Conservation (phyloP, 2,329 filamentous ascomycete species). For the Cryphonectria japonica region DNA sequence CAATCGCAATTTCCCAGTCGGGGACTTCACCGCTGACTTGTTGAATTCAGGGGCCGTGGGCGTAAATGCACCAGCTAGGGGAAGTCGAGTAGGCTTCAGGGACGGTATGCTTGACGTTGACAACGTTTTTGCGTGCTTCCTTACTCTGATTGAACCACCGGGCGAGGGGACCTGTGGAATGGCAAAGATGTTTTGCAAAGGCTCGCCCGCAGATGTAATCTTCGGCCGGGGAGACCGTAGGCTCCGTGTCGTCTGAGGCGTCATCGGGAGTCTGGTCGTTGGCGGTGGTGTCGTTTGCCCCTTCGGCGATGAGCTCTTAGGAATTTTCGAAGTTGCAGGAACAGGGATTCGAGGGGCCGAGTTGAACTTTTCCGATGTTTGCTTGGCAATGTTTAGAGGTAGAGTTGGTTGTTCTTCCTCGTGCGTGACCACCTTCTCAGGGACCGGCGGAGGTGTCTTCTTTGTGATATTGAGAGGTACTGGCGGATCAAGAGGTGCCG, state of each 20-base stretch:
- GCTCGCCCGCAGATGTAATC: constrained; percentile 43
- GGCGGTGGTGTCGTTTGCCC: constrained; percentile 15
- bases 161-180: constrained; percentile 25
- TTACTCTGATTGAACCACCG: constrained; percentile 28
- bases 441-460: constrained; percentile 22
- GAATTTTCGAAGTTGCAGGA: constrained; percentile 53
- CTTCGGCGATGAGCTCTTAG: constrained; percentile 48
- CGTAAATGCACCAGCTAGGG: constrained; percentile 34
- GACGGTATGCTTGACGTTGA: constrained; percentile 60
- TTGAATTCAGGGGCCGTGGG: constrained; percentile 29
- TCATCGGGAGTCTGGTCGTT: constrained; percentile 53
- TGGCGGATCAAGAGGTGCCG: neutral
- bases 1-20: constrained; percentile 61
- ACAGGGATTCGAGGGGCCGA: constrained; percentile 51
- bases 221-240: constrained; percentile 53
- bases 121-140: constrained; percentile 52
- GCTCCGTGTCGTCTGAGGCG: constrained; percentile 45
- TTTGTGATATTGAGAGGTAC: constrained; percentile 1
- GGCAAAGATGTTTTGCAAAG: constrained; percentile 23
- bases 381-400: constrained; percentile 56
- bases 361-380: constrained; percentile 61
- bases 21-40: constrained; percentile 41
- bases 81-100: constrained; percentile 47
- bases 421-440: constrained; percentile 32
- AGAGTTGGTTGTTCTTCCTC: constrained; percentile 39